These are phyloP conservation scores for Salix viminalis DNA, from an alignment of 345 rosid species.

Conservation along the genomic window DNA sequence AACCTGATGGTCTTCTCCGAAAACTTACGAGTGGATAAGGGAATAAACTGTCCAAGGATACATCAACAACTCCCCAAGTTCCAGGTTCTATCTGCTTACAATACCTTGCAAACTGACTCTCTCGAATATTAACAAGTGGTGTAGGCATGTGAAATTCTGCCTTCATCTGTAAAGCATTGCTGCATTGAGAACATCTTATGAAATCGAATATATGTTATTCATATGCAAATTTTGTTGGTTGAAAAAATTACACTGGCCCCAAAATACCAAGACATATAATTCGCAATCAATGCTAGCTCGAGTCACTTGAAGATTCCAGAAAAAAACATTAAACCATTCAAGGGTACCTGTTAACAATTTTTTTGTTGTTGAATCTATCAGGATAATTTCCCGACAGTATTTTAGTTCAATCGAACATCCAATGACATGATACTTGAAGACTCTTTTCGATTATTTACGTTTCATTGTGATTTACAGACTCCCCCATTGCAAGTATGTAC, in stretches of 20 bases:
- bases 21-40: constrained; percentile 20
- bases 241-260: background rate
- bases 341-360: background rate
- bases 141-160: constrained; percentile 46
- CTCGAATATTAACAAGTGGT: constrained; percentile 36
- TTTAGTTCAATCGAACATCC: too few relatives aligned
- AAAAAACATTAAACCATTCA: too few relatives aligned
- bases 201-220: background rate
- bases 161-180: constrained; percentile 26
- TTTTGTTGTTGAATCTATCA: background rate
- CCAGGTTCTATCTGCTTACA: constrained; percentile 21
- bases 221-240: background rate
- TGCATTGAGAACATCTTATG: background rate
- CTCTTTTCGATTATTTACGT: too few relatives aligned
- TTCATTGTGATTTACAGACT: too few relatives aligned
- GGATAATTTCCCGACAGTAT: too few relatives aligned
- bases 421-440: too few relatives aligned
- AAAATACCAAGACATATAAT: background rate
- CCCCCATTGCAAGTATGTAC: too few relatives aligned
- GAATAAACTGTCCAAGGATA: constrained; percentile 41
- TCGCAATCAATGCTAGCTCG: background rate
- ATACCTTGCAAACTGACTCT: constrained; percentile 41
- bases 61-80: constrained; percentile 54
- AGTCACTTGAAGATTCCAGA: background rate
- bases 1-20: constrained; percentile 49